phyloP scores from a whole-genome alignment of 768 basidiomycete species.

The Favolaschia claudopus region DNA sequence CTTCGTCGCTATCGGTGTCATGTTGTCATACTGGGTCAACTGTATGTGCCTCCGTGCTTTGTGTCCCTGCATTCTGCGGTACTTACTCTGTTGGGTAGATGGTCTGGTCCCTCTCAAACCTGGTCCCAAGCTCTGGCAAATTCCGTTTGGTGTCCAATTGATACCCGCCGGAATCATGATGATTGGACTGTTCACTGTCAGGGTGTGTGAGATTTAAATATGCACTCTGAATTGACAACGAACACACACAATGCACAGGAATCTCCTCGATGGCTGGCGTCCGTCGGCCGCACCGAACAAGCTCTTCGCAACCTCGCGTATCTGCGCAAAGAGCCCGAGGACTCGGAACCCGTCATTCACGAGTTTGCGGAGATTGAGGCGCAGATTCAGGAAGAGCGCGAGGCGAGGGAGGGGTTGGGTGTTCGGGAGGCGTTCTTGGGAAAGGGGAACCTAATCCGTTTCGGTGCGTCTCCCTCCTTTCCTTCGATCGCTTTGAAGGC shows the following conservation, averaged over 20 bases:
- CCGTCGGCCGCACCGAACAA: slow-evolving; percentile 60
- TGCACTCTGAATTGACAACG: background rate
- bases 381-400: slow-evolving; percentile 76
- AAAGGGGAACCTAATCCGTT: slow-evolving; percentile 83
- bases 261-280: slow-evolving; percentile 81
- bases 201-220: slow-evolving; percentile 44
- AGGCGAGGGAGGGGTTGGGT: slow-evolving; percentile 69
- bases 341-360: slow-evolving; percentile 54
- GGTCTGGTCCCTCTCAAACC: slow-evolving; percentile 64
- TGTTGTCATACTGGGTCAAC: slow-evolving; percentile 86
- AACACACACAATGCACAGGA: slow-evolving; percentile 48
- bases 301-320: slow-evolving; percentile 70
- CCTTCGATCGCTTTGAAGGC: background rate
- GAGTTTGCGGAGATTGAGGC: slow-evolving; percentile 87
- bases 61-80: background rate
- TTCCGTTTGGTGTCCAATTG: slow-evolving; percentile 79
- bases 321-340: slow-evolving; percentile 54
- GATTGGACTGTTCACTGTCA: slow-evolving; percentile 71
- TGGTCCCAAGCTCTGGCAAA: slow-evolving; percentile 65
- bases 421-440: slow-evolving; percentile 77
- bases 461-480: slow-evolving; percentile 40
- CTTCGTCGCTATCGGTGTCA: slow-evolving; percentile 78
- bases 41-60: slow-evolving; percentile 50
- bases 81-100: slow-evolving; percentile 42
- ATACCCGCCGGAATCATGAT: slow-evolving; percentile 78